phyloP scores from a whole-genome alignment of 257 asterid genomes.

The Nicotiana attenuata region DNA sequence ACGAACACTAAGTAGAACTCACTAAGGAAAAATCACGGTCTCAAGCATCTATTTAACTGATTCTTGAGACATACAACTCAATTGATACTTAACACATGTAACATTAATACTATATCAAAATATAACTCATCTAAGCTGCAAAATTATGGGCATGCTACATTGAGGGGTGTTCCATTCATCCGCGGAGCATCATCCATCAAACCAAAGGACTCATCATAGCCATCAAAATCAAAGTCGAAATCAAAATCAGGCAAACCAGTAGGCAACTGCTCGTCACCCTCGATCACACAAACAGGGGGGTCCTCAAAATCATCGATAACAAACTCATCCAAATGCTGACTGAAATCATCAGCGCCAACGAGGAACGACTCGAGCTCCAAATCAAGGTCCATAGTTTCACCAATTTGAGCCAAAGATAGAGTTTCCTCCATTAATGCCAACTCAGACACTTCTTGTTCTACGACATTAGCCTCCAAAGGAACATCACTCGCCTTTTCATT shows the following conservation, averaged over 20 bases:
- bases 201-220: conserved; percentile 34
- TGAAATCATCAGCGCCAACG: conserved; percentile 23
- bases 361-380: conserved; percentile 40
- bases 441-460: background rate
- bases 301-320: conserved; percentile 36
- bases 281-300: conserved; percentile 33
- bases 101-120: background rate
- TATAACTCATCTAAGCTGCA: conserved; percentile 35
- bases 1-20: conserved; percentile 10
- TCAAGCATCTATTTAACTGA: conserved; percentile 21
- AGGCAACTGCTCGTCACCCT: conserved; percentile 26
- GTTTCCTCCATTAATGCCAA: conserved; percentile 21
- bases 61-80: conserved; percentile 19
- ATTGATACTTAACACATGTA: conserved; percentile 5
- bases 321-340: conserved; percentile 37
- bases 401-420: conserved; percentile 33
- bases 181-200: conserved; percentile 56
- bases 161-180: conserved; percentile 49
- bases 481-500: background rate
- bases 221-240: conserved; percentile 47
- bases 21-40: conserved; percentile 15
- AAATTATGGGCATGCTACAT: conserved; percentile 82
- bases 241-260: conserved; percentile 49
- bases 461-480: background rate
- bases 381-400: conserved; percentile 42